These are phyloP conservation scores for Furcasterigmium sp. DNA, from an alignment of 2,329 filamentous ascomycete species.

Conservation along the genomic window DNA sequence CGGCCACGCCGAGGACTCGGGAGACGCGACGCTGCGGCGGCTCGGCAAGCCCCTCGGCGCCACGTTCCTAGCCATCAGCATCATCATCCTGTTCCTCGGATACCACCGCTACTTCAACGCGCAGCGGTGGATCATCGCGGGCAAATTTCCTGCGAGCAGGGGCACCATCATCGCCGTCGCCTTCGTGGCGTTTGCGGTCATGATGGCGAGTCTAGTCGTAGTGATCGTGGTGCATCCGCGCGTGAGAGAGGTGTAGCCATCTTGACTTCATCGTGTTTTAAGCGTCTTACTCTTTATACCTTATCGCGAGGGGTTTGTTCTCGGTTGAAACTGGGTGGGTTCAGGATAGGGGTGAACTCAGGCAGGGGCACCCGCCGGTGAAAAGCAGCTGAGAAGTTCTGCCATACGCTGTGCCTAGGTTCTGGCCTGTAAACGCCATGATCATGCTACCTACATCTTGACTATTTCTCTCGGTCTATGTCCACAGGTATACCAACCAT, in stretches of 20 bases:
- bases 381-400: no score
- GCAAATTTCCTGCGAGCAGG: slow-evolving; percentile 74
- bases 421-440: no score
- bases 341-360: no score
- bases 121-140: slow-evolving; percentile 73
- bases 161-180: slow-evolving; percentile 69
- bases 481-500: no score
- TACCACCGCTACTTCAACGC: slow-evolving; percentile 74
- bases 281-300: no score
- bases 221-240: slow-evolving; percentile 49
- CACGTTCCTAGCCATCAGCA: slow-evolving; percentile 71
- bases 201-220: slow-evolving; percentile 54
- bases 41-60: slow-evolving; percentile 71
- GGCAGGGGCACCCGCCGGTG: no score
- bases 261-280: no score
- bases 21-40: slow-evolving; percentile 45
- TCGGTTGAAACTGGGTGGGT: no score
- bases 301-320: no score
- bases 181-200: slow-evolving; percentile 57
- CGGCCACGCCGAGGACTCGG: slow-evolving; percentile 20
- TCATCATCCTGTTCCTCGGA: slow-evolving; percentile 68
- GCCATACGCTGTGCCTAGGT: no score
- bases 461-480: no score
- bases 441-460: no score
- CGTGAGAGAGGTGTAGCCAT: background rate